Evolutionary conservation across 306 rosid species (phyloP), one percentile per base, ranked within the genome.

Genomic region (Senna tora): DNA sequence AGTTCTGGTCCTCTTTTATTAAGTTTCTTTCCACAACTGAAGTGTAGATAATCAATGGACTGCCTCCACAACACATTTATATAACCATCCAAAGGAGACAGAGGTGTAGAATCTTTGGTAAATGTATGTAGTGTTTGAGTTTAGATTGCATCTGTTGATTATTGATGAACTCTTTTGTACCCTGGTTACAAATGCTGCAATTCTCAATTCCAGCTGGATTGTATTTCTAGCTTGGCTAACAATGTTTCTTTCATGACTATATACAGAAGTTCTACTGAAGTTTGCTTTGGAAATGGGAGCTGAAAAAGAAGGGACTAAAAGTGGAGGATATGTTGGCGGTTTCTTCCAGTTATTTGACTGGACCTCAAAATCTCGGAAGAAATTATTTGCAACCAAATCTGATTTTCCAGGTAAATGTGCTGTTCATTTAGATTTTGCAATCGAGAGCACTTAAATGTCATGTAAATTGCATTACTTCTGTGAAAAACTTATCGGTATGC

Each of bases 121-220:
- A 50, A 10, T 32, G 47, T 30, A 9, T 46, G 57, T 28, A 16
- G 34, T 50, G 47, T 50, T 22, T 67, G 16, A 16, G 12, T 32
- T 32, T 67, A 67, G 59, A 36, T 32, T 32, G 60, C 32, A 32
- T 17, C 0, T 17, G 34, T n/a, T 54, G 6, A 20, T 20, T 13
- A 15, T 13, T 64, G 53, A 12, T 25, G 16, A 13, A 16, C 49
- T 20, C 54, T 70, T 71, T 19, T 41, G 65, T 11, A 16, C 43
- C 22, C 2, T 43, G 30, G 21, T 67, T 50, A 50, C 12, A 7
- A 8, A 17, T 16, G 55, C 7, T 63, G 1, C 33, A 11, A 9
- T 63, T 42, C n/a, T 3, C 68, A 41, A 63, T 13, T 39, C 28
- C 80, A 61, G 73, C 60, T 77, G 78, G 59, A 77, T 50, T 76